phyloP scores from a whole-genome alignment of 2,329 filamentous ascomycete genomes.

The Zelopaecilomyces penicillatus region DNA sequence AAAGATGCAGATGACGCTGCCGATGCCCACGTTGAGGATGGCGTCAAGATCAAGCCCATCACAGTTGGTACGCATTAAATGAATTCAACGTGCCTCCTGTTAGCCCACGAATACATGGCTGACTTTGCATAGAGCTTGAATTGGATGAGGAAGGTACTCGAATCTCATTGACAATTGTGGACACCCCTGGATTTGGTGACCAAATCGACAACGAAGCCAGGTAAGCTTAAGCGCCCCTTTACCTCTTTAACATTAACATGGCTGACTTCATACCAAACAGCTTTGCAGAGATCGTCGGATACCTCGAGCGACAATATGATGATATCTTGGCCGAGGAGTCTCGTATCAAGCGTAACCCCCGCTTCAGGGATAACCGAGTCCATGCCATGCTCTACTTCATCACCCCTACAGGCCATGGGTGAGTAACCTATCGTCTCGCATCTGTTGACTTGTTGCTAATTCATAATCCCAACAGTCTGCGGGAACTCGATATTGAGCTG shows the following conservation, averaged over 20 bases:
- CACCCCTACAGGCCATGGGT: conserved; percentile 94
- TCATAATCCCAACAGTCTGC: conserved; percentile 54
- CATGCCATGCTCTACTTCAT: conserved; percentile 99
- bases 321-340: conserved; percentile 99
- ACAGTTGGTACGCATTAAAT: conserved; percentile 64
- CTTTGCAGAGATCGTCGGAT: conserved; percentile 96
- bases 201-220: conserved; percentile 99
- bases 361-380: conserved; percentile 98
- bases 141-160: conserved; percentile 97
- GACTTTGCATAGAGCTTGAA: conserved; percentile 66
- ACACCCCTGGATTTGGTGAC: conserved; percentile 96
- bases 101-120: not conserved
- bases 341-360: conserved; percentile 99
- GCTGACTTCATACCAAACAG: conserved; percentile 34
- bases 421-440: conserved; percentile 25
- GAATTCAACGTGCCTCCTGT: no score
- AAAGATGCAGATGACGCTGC: conserved; percentile 89
- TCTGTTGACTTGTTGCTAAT: not conserved
- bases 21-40: conserved; percentile 87
- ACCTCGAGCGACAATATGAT: conserved; percentile 98
- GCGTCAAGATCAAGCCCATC: conserved; percentile 96
- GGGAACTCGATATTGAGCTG: conserved; percentile 97
- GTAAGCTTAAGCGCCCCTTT: conserved; percentile 36
- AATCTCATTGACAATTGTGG: conserved; percentile 96
- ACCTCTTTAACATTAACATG: not conserved